Conservation (phyloP, 306 rosid species). For the Begonia peltatifolia region DNA sequence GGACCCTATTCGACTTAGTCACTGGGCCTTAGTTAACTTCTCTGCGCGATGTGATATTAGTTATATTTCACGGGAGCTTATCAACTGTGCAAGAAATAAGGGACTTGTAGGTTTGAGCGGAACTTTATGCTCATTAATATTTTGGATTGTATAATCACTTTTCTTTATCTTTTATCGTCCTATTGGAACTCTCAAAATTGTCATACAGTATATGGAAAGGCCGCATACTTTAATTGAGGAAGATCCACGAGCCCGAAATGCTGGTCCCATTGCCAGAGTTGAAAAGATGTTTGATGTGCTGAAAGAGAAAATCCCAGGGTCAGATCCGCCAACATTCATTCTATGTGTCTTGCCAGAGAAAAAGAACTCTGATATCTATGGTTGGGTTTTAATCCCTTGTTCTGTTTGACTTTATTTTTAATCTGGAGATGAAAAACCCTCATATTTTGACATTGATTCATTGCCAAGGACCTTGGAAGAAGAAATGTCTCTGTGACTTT, state of each 20-base stretch:
- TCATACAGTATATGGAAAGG: slow-evolving; percentile 56
- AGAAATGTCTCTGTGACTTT: slow-evolving; percentile 55
- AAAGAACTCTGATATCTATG: slow-evolving; percentile 69
- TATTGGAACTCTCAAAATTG: no score
- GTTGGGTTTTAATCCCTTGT: slow-evolving; percentile 18
- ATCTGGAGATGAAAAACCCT: not conserved
- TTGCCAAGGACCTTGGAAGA: slow-evolving; percentile 86
- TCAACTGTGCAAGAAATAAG: slow-evolving; percentile 75
- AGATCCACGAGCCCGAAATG: slow-evolving; percentile 42
- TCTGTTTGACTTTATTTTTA: not conserved
- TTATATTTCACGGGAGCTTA: slow-evolving; percentile 73
- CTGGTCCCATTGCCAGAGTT: slow-evolving; percentile 57
- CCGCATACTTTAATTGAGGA: slow-evolving; percentile 73
- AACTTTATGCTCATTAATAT: not conserved
- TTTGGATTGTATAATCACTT: not conserved
- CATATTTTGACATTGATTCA: not conserved
- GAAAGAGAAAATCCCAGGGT: slow-evolving; percentile 25
- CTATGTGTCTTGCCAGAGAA: slow-evolving; percentile 80
- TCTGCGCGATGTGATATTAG: slow-evolving; percentile 86
- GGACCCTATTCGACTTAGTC: slow-evolving; percentile 36
- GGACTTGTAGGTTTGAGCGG: slow-evolving; percentile 55
- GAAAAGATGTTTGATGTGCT: slow-evolving; percentile 70
- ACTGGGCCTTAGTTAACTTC: slow-evolving; percentile 81
- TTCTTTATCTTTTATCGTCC: no score
- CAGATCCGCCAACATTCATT: slow-evolving; percentile 42